These are phyloP conservation scores for Eucalyptus sp. DNA, from an alignment of 345 rosid genomes.

Conservation along the genomic window DNA sequence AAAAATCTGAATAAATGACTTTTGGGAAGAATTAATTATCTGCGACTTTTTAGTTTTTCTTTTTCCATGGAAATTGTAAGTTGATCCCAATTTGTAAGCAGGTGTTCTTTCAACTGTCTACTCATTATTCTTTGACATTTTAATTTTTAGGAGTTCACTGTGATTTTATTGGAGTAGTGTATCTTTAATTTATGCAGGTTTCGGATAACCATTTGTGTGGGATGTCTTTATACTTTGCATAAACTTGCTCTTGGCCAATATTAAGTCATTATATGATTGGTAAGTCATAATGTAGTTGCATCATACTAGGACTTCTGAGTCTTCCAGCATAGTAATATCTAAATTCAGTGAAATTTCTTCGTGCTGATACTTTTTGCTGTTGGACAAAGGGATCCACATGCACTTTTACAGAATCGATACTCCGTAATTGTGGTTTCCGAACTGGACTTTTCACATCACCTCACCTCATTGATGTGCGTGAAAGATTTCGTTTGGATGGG, in stretches of 20 bases:
- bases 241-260: not conserved
- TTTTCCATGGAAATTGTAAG: not conserved
- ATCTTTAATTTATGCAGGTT: not conserved
- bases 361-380: not conserved
- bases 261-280: not conserved
- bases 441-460: slow-evolving; percentile 97
- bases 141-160: not conserved
- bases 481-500: slow-evolving; percentile 89
- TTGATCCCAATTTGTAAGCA: not conserved
- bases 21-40: not conserved
- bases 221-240: not conserved
- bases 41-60: not conserved
- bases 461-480: slow-evolving; percentile 84
- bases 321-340: not conserved
- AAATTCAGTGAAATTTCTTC: not conserved
- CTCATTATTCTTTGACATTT: not conserved
- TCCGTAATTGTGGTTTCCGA: slow-evolving; percentile 68
- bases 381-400: slow-evolving; percentile 80
- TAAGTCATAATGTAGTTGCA: not conserved
- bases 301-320: not conserved
- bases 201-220: not conserved
- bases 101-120: not conserved
- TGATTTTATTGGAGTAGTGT: not conserved
- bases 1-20: not conserved
- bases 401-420: slow-evolving; percentile 74